A percentile compares a stretch with the other conserved stretches of the same genome.
Evolutionary conservation across 306 rosid genomes (phyloP).

Genomic region (Vigna unguiculata): DNA sequence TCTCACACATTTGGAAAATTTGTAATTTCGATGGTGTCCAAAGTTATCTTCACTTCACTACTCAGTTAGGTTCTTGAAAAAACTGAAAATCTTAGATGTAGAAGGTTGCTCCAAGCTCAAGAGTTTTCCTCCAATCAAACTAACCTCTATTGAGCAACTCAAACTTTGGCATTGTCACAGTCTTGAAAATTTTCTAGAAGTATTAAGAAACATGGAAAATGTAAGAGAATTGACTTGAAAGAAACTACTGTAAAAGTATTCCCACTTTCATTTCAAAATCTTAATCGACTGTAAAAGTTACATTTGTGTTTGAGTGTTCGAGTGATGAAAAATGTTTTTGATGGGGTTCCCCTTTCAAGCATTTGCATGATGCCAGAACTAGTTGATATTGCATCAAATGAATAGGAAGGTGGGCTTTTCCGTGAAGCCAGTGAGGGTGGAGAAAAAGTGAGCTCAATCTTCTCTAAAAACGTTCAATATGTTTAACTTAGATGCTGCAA

Average conservation of each 20-base stretch:
- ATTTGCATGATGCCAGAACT: background rate
- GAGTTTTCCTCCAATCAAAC: background rate
- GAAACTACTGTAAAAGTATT: background rate
- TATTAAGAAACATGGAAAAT: background rate
- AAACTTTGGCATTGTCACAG: background rate
- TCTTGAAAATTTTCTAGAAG: background rate
- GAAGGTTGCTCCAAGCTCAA: background rate
- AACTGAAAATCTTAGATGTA: background rate
- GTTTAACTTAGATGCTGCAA: background rate
- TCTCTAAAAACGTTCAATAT: background rate
- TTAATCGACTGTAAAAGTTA: background rate
- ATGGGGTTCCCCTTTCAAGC: background rate
- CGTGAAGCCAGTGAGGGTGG: background rate
- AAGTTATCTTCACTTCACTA: background rate
- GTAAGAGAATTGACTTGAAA: background rate
- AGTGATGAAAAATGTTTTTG: background rate
- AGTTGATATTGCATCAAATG: background rate
- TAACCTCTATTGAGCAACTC: background rate
- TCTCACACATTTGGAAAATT: background rate
- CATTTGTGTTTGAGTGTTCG: background rate
- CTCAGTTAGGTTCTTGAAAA: background rate
- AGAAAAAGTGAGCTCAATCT: background rate
- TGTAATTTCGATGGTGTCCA: background rate
- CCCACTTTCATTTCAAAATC: background rate
- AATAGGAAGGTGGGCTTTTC: background rate